phyloP scores from a whole-genome alignment of 2,329 filamentous ascomycete species.

The Huntiella omanensis region DNA sequence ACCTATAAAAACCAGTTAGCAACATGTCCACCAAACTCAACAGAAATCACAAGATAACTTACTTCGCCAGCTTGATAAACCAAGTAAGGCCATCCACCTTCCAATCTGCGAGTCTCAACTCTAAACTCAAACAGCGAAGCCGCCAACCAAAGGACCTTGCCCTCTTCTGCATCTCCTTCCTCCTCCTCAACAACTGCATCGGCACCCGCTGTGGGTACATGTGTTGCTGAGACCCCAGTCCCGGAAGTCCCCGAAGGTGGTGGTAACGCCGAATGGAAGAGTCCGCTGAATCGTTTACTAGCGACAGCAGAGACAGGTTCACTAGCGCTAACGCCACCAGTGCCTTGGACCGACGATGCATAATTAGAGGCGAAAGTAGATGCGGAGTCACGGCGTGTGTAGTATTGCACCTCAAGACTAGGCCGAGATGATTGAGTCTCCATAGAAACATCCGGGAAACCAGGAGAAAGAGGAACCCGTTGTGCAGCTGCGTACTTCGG shows the following conservation, averaged over 20 bases:
- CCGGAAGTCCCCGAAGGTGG: constrained; percentile 14
- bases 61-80: constrained; percentile 89
- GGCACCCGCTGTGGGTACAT: neutral
- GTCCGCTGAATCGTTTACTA: constrained; percentile 36
- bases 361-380: constrained; percentile 34
- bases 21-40: neutral
- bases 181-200: neutral
- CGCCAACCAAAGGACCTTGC: constrained; percentile 60
- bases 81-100: constrained; percentile 88
- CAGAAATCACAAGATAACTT: constrained; percentile 17
- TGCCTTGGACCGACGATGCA: constrained; percentile 15
- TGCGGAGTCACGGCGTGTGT: constrained; percentile 32
- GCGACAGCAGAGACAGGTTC: constrained; percentile 14
- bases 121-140: constrained; percentile 95
- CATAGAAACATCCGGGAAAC: constrained; percentile 17
- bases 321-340: constrained; percentile 19
- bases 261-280: constrained; percentile 78
- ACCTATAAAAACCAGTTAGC: constrained; percentile 29
- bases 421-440: constrained; percentile 24
- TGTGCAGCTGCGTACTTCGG: constrained; percentile 12
- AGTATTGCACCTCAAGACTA: constrained; percentile 31
- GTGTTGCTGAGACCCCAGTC: neutral
- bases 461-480: neutral
- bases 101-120: constrained; percentile 76
- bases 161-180: neutral